phyloP scores from a whole-genome alignment of 805 yeast genomes.

The Zygoascus bituminiphila region DNA sequence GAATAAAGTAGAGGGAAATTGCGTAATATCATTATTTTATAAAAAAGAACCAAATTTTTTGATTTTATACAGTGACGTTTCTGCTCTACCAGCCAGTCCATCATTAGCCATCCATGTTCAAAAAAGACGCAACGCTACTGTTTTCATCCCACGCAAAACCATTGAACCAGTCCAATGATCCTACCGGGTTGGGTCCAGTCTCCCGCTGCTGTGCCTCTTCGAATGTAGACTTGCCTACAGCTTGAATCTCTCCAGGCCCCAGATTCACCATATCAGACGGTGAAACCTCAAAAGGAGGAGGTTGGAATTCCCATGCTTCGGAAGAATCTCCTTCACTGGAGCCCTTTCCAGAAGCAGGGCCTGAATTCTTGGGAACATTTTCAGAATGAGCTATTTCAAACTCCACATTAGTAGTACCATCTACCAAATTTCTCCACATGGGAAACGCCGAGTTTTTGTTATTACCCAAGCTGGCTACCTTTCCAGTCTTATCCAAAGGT shows the following conservation, averaged over 20 bases:
- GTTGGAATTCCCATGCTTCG: neutral
- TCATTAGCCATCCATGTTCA: neutral
- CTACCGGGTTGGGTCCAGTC: neutral
- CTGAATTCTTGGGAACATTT: neutral
- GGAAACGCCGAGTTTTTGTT: neutral
- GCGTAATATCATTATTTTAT: too few relatives aligned
- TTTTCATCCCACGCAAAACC: slow-evolving; percentile 9
- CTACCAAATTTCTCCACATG: neutral
- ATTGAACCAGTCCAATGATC: slow-evolving; percentile 8
- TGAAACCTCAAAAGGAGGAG: neutral
- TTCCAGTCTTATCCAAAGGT: neutral
- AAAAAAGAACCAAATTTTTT: too few relatives aligned
- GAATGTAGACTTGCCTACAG: neutral
- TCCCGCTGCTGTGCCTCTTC: neutral
- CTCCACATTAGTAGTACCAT: neutral
- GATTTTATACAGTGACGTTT: too few relatives aligned
- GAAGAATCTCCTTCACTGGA: neutral
- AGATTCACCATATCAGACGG: neutral
- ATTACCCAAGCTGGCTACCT: neutral
- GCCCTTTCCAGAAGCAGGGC: neutral
- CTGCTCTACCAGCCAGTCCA: too few relatives aligned
- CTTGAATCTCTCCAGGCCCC: too few relatives aligned
- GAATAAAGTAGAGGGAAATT: too few relatives aligned
- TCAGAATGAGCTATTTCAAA: neutral
- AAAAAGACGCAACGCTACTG: neutral